Percentiles rank a stretch among this genome's conserved stretches.
These are phyloP conservation scores for Cyberlindnera veronae DNA, from an alignment of 805 yeast genomes.

Conservation along the genomic window DNA sequence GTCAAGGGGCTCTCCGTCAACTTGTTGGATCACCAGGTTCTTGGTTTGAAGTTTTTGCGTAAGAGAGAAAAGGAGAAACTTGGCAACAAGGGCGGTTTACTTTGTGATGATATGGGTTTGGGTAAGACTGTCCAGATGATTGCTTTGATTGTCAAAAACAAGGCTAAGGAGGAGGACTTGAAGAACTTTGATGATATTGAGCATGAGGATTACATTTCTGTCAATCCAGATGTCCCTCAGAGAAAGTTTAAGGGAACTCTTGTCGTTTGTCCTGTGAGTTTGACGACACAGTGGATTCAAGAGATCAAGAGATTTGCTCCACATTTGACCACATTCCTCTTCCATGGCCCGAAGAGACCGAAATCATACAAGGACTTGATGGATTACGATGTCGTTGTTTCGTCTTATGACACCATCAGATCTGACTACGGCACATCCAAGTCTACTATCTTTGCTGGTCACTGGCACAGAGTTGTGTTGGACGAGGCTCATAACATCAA, in stretches of 20 bases:
- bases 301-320: constrained; percentile 56
- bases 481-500: constrained; percentile 67
- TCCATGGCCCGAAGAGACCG: constrained; percentile 45
- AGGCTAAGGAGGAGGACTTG: constrained; percentile 16
- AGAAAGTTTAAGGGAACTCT: constrained; percentile 41
- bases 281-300: constrained; percentile 68
- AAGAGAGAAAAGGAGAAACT: constrained; percentile 33
- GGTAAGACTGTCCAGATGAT: constrained; percentile 82
- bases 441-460: constrained; percentile 28
- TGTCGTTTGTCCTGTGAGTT: constrained; percentile 72
- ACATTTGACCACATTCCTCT: constrained; percentile 45
- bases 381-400: constrained; percentile 58
- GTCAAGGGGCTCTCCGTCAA: constrained; percentile 38
- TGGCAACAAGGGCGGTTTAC: constrained; percentile 48
- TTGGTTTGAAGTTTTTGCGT: constrained; percentile 41
- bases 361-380: constrained; percentile 36
- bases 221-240: constrained; percentile 14
- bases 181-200: constrained; percentile 9
- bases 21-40: constrained; percentile 44
- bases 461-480: constrained; percentile 50
- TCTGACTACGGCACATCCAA: constrained; percentile 29
- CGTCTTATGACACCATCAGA: constrained; percentile 61
- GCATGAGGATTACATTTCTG: neutral
- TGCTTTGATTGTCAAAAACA: constrained; percentile 46
- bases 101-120: constrained; percentile 89